Evolutionary conservation across 352 stramenopile genomes (phyloP).

Genomic region (Blastocystis sp.): DNA sequence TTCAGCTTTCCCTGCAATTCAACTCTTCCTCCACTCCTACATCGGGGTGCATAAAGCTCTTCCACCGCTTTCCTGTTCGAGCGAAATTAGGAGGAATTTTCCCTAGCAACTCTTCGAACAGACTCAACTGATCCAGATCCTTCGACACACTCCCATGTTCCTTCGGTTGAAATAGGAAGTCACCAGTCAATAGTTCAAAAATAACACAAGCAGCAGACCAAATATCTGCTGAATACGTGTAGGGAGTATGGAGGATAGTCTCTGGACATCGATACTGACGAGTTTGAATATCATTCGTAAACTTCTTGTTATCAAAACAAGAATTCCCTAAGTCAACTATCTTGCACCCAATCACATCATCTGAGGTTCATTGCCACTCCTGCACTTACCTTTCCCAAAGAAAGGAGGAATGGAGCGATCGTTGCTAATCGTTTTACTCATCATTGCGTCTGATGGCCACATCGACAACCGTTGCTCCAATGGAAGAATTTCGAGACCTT

Average conservation of each 20-base stretch:
- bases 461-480: slow-evolving; percentile 17
- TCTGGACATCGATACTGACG: slow-evolving; percentile 97
- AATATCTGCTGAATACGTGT: slow-evolving; percentile 96
- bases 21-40: not conserved
- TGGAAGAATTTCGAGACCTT: not conserved
- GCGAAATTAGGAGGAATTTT: slow-evolving; percentile 84
- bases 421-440: not conserved
- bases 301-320: slow-evolving; percentile 97
- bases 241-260: slow-evolving; percentile 88
- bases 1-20: slow-evolving; percentile 86
- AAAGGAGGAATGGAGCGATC: not conserved
- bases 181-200: slow-evolving; percentile 97
- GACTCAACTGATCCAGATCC: slow-evolving; percentile 91
- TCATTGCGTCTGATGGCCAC: slow-evolving; percentile 1
- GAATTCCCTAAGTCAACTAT: slow-evolving; percentile 98
- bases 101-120: slow-evolving; percentile 96
- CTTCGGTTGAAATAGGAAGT: slow-evolving; percentile 96
- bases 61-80: slow-evolving; percentile 79
- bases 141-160: slow-evolving; percentile 74
- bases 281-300: slow-evolving; percentile 99
- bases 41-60: slow-evolving; percentile 87
- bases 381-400: not conserved
- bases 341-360: slow-evolving; percentile 72
- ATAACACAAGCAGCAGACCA: slow-evolving; percentile 95
- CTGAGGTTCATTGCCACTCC: not conserved